A percentile compares a stretch with the other conserved stretches of the same genome.
phyloP scores from a whole-genome alignment of 495 filamentous ascomycete species.

The Geoglossum glabrum region DNA sequence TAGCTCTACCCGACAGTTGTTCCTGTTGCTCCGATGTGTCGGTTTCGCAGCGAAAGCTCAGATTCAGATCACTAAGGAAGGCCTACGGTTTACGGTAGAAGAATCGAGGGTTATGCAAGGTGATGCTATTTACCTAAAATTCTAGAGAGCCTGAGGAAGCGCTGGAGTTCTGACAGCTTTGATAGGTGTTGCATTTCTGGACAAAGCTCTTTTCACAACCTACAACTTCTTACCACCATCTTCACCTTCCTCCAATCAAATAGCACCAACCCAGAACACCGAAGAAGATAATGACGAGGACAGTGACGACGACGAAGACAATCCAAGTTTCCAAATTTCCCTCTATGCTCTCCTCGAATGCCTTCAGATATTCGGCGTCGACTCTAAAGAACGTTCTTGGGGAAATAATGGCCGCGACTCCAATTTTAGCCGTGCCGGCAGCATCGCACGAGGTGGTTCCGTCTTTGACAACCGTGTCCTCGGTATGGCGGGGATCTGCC shows the following conservation, averaged over 20 bases:
- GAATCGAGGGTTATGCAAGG: slow-evolving; percentile 73
- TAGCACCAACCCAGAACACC: slow-evolving; percentile 9
- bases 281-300: slow-evolving; percentile 18
- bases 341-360: slow-evolving; percentile 79
- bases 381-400: slow-evolving; percentile 21
- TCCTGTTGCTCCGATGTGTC: slow-evolving; percentile 75
- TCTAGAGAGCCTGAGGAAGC: neutral
- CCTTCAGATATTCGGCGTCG: slow-evolving; percentile 78
- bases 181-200: slow-evolving; percentile 57
- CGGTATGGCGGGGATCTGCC: slow-evolving; percentile 64
- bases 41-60: slow-evolving; percentile 62
- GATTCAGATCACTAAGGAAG: slow-evolving; percentile 63
- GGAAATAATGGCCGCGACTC: slow-evolving; percentile 3
- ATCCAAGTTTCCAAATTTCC: slow-evolving; percentile 54
- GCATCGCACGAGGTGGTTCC: slow-evolving; percentile 21
- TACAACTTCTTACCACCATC: slow-evolving; percentile 42
- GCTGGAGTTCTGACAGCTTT: neutral
- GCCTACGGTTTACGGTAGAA: slow-evolving; percentile 71
- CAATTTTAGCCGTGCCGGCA: slow-evolving; percentile 8
- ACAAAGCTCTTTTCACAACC: slow-evolving; percentile 67
- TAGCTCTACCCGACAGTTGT: slow-evolving; percentile 69
- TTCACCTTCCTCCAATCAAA: slow-evolving; percentile 5
- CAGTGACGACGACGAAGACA: slow-evolving; percentile 17
- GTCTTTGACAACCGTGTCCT: slow-evolving; percentile 60
- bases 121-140: slow-evolving; percentile 12